Evolutionary conservation across 1,139 yeast species (phyloP), one percentile per base, ranked within the genome.

Genomic region (Lodderomyces orthopsilosis): DNA sequence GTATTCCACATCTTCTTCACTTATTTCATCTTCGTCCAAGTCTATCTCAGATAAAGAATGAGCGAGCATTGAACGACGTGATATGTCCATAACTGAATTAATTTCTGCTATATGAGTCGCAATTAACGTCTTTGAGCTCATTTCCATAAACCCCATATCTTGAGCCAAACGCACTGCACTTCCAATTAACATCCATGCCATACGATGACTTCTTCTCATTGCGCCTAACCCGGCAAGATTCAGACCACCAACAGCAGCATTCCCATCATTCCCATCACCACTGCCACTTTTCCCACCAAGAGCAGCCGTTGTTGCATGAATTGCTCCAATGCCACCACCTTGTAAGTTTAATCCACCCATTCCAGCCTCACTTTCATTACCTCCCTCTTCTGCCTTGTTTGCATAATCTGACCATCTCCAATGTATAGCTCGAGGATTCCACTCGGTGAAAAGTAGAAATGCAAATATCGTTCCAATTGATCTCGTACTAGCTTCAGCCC

Each of bases 391-490:
- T 2, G 77, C 77, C 38, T 67, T 63, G 53, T 87, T 88, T 2
- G 96, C 96, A 63, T 88, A 89, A 62, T 90, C 97, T 0, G 82
- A 71, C 85, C 91, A 84, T 49, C 90, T 68, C 83, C 90, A 85
- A 61, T 90, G 96, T 48, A 90, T 89, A 5, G 96, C 96, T 43
- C 96, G 69, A 1, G 96, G 96, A 55, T 89, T 89, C 97, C 97
- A 90, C 60, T 90, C 96, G 0, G 96, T 87, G 53, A 90, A 84
- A n/a, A 91, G 66, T 39, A 90, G 65, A 57, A 90, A 88, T 1
- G 96, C 91, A 53, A 85, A 75, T 6, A 89, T 83, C 0, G 96
- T 89, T 1, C 96, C 96, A 6, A 89, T 79, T 0, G 94, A 84
- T 49, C 96, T 68, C 4, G 95, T 85, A 47, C 90, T 82, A 0